These are phyloP conservation scores for Collybiopsis luxurians DNA, from an alignment of 768 basidiomycete genomes.

Conservation along the genomic window DNA sequence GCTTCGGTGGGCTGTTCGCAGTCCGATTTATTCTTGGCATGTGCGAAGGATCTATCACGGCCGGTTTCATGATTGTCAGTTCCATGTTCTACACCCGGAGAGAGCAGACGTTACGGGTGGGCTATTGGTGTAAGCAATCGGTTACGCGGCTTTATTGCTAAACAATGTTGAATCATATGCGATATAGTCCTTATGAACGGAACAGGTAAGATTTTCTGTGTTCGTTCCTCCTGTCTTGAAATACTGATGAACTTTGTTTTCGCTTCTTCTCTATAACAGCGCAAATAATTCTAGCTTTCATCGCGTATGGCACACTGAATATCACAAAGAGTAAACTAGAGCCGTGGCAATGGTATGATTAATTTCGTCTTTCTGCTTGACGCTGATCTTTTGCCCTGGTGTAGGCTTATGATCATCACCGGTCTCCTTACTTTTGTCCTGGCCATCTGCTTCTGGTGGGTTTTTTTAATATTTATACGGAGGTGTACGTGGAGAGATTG, in stretches of 20 bases:
- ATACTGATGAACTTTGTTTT: no score
- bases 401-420: conserved; percentile 71
- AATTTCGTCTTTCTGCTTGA: neutral
- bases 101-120: conserved; percentile 69
- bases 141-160: conserved; percentile 6
- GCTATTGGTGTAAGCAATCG: conserved; percentile 82
- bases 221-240: conserved; percentile 31
- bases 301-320: conserved; percentile 54
- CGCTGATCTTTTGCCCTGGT: neutral
- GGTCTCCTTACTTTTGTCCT: conserved; percentile 55
- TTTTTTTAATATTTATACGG: neutral
- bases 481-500: neutral
- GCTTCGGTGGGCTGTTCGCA: conserved; percentile 61
- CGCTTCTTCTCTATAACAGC: conserved; percentile 32
- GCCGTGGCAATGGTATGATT: conserved; percentile 51
- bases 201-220: conserved; percentile 33
- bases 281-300: conserved; percentile 64
- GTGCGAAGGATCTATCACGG: conserved; percentile 71
- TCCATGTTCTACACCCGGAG: conserved; percentile 77
- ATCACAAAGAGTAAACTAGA: conserved; percentile 40
- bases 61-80: conserved; percentile 74
- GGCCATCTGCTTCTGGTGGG: conserved; percentile 53
- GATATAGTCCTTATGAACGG: conserved; percentile 75
- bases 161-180: no score
- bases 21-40: conserved; percentile 68